These are phyloP conservation scores for Fragilaria crotonensis DNA, from an alignment of 108 stramenopile genomes.

Conservation along the genomic window DNA sequence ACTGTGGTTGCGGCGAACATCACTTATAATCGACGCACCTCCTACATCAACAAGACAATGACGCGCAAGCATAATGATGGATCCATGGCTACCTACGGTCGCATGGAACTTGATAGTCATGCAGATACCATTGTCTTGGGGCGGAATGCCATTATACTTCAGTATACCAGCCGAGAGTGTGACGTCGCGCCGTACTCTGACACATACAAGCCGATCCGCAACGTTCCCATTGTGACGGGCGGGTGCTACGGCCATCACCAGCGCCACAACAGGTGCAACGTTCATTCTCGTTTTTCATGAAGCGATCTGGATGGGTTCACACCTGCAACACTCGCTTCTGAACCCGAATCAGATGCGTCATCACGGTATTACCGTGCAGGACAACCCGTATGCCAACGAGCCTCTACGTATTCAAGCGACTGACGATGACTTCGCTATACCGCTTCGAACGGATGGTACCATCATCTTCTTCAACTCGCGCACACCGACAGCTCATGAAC, in stretches of 20 bases:
- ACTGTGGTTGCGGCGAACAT: too few species aligned
- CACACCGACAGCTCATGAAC: background rate
- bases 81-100: too few species aligned
- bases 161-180: background rate
- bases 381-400: background rate
- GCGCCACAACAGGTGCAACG: background rate
- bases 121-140: background rate
- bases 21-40: too few species aligned
- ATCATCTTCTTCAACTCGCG: background rate
- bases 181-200: background rate
- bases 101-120: too few species aligned
- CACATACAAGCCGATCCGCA: background rate
- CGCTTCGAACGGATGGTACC: background rate
- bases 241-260: background rate
- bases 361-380: background rate
- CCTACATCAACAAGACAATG: too few species aligned
- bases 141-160: background rate
- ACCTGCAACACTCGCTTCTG: background rate
- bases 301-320: background rate
- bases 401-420: background rate
- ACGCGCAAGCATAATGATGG: too few species aligned
- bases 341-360: slow-evolving; percentile 5
- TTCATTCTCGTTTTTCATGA: background rate
- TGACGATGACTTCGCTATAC: background rate
- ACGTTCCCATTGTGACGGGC: background rate